phyloP scores from a whole-genome alignment of 805 yeast genomes.

The Wickerhamomyces kurtzmanii region DNA sequence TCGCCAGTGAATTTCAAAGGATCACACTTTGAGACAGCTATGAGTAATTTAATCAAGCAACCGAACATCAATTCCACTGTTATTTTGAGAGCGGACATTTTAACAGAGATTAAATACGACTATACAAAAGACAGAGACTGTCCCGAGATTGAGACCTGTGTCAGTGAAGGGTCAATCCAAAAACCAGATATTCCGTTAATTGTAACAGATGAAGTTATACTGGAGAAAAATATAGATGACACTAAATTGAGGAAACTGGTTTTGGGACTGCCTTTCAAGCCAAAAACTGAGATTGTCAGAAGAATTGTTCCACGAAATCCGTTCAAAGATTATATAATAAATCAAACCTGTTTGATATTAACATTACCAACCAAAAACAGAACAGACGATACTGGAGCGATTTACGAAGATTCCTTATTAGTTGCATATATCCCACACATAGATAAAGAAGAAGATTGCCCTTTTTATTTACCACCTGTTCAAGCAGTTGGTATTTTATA shows the following conservation, averaged over 20 bases:
- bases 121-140: constrained; percentile 19
- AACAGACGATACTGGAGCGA: constrained; percentile 11
- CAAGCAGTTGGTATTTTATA: constrained; percentile 65
- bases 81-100: constrained; percentile 78
- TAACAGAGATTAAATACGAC: constrained; percentile 38
- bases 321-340: constrained; percentile 68
- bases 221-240: constrained; percentile 29
- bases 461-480: constrained; percentile 86
- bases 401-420: constrained; percentile 35
- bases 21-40: constrained; percentile 61
- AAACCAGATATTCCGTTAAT: constrained; percentile 22
- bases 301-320: constrained; percentile 90
- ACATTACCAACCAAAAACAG: constrained; percentile 16
- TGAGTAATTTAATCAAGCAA: constrained; percentile 68
- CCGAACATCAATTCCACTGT: constrained; percentile 92
- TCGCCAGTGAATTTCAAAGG: constrained; percentile 35
- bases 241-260: constrained; percentile 23
- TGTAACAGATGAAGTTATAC: constrained; percentile 11
- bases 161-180: constrained; percentile 15
- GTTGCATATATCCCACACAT: constrained; percentile 79
- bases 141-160: constrained; percentile 14
- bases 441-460: constrained; percentile 45
- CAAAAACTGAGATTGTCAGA: constrained; percentile 53
- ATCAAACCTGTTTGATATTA: constrained; percentile 69
- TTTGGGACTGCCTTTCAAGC: constrained; percentile 17